These are phyloP conservation scores for Geotrichum restrictum DNA, from an alignment of 1,139 yeast genomes.

Conservation along the genomic window DNA sequence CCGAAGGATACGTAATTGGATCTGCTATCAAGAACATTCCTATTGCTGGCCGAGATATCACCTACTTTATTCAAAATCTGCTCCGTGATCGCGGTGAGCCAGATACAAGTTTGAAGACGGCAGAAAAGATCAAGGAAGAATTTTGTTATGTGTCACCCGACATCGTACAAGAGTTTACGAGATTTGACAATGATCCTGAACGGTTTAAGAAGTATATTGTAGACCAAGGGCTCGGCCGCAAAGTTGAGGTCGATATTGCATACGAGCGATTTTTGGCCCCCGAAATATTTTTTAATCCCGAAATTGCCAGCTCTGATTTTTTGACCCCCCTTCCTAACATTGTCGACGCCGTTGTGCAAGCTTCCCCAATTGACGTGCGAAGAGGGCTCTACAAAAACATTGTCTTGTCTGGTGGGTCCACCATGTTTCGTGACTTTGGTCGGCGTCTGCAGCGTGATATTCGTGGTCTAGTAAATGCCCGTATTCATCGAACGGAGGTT, in stretches of 20 bases:
- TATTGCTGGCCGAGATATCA: slow-evolving; percentile 96
- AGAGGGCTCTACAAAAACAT: slow-evolving; percentile 92
- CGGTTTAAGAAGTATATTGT: slow-evolving; percentile 91
- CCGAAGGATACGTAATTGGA: slow-evolving; percentile 98
- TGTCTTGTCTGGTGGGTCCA: slow-evolving; percentile 93
- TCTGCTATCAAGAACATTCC: slow-evolving; percentile 96
- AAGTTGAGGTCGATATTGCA: slow-evolving; percentile 80
- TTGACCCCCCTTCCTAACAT: slow-evolving; percentile 92
- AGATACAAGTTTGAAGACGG: slow-evolving; percentile 90
- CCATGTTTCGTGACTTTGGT: slow-evolving; percentile 98
- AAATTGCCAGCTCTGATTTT: slow-evolving; percentile 90
- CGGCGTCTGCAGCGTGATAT: slow-evolving; percentile 95
- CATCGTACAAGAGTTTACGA: slow-evolving; percentile 90
- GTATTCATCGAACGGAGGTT: slow-evolving; percentile 77
- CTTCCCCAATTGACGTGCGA: slow-evolving; percentile 96
- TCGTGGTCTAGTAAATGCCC: slow-evolving; percentile 78
- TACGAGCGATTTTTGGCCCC: slow-evolving; percentile 97
- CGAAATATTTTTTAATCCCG: slow-evolving; percentile 96
- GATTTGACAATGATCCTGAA: slow-evolving; percentile 90
- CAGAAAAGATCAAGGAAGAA: slow-evolving; percentile 93
- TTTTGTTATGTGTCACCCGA: slow-evolving; percentile 97
- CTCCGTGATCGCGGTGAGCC: slow-evolving; percentile 95
- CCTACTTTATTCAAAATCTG: slow-evolving; percentile 85
- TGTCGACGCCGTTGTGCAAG: slow-evolving; percentile 90
- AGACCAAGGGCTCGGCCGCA: slow-evolving; percentile 68